Percentiles rank a stretch among this genome's conserved stretches.
phyloP scores from a whole-genome alignment of 192 early-diverging fungal genomes.

The Backusella morwellensis region DNA sequence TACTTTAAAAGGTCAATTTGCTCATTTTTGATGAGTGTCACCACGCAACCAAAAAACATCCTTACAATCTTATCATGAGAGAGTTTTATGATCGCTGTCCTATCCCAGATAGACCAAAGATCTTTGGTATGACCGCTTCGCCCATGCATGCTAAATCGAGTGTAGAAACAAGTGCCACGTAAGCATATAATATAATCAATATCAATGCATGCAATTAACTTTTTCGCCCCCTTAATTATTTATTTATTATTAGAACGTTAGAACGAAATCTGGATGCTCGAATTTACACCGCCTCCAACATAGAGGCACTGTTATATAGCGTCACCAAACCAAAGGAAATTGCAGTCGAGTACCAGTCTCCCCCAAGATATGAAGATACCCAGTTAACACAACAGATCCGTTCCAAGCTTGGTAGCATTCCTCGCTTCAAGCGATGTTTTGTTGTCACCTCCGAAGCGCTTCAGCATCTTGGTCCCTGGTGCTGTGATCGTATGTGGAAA shows the following conservation, averaged over 20 bases:
- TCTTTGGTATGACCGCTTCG: conserved; percentile 96
- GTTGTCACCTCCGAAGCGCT: conserved; percentile 39
- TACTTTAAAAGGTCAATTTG: conserved; percentile 59
- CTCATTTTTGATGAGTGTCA: conserved; percentile 97
- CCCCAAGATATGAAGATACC: conserved; percentile 45
- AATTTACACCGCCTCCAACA: conserved; percentile 56
- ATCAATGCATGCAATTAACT: background rate
- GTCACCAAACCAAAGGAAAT: conserved; percentile 47
- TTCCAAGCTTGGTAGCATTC: conserved; percentile 30
- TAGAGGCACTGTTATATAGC: conserved; percentile 22
- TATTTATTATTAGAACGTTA: conserved; percentile 35
- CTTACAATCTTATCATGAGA: conserved; percentile 79
- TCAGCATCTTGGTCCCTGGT: conserved; percentile 74
- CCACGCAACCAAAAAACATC: conserved; percentile 75
- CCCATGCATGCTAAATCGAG: conserved; percentile 48
- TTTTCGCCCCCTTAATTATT: background rate
- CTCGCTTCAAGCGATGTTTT: conserved; percentile 44
- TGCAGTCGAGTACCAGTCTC: conserved; percentile 46
- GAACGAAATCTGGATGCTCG: conserved; percentile 53
- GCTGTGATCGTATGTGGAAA: conserved; percentile 70
- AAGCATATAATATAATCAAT: background rate
- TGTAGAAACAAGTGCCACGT: conserved; percentile 14
- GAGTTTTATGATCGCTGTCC: conserved; percentile 70
- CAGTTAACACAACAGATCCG: conserved; percentile 39
- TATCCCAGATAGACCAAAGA: conserved; percentile 56